phyloP scores from a whole-genome alignment of 2,329 filamentous ascomycete genomes.

The Microdochium paspali region DNA sequence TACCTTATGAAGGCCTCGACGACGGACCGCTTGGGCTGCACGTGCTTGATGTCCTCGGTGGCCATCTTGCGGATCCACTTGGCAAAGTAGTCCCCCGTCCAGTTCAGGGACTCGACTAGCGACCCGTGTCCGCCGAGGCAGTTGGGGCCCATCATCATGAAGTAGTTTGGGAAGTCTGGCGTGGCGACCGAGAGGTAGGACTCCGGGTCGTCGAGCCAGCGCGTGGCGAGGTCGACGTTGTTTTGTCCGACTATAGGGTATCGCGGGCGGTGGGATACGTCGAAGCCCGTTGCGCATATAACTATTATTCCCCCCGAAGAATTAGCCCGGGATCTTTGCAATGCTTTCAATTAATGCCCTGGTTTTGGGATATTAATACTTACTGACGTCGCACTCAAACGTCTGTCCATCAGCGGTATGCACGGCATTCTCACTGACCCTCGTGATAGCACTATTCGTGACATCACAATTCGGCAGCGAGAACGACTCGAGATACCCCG shows the following conservation, averaged over 20 bases:
- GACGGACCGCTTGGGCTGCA: slow-evolving; percentile 22
- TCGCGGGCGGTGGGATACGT: slow-evolving; percentile 2
- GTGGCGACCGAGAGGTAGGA: slow-evolving; percentile 18
- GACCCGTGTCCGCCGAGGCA: slow-evolving; percentile 7
- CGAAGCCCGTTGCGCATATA: slow-evolving; percentile 2
- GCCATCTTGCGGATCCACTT: slow-evolving; percentile 9
- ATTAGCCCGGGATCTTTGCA: background rate
- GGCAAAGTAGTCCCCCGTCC: slow-evolving; percentile 13
- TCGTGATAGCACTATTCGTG: slow-evolving; percentile 8
- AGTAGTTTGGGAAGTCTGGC: slow-evolving; percentile 20
- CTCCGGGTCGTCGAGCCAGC: slow-evolving; percentile 33
- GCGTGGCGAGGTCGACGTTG: slow-evolving; percentile 35
- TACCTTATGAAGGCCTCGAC: slow-evolving; percentile 27
- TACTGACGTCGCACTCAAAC: slow-evolving; percentile 6
- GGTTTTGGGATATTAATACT: slow-evolving; percentile 1
- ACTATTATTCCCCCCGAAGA: background rate
- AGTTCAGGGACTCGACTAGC: slow-evolving; percentile 8
- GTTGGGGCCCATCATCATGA: slow-evolving; percentile 12
- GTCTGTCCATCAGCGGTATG: slow-evolving; percentile 5
- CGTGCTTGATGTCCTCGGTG: slow-evolving; percentile 16
- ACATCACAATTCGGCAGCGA: slow-evolving; percentile 7
- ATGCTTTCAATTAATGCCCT: too few relatives aligned
- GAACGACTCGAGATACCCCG: slow-evolving; percentile 11
- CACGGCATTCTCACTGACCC: slow-evolving; percentile 4
- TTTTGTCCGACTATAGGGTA: slow-evolving; percentile 37